phyloP scores from a whole-genome alignment of 2,329 filamentous ascomycete species.

The Xylaria hypoxylon region DNA sequence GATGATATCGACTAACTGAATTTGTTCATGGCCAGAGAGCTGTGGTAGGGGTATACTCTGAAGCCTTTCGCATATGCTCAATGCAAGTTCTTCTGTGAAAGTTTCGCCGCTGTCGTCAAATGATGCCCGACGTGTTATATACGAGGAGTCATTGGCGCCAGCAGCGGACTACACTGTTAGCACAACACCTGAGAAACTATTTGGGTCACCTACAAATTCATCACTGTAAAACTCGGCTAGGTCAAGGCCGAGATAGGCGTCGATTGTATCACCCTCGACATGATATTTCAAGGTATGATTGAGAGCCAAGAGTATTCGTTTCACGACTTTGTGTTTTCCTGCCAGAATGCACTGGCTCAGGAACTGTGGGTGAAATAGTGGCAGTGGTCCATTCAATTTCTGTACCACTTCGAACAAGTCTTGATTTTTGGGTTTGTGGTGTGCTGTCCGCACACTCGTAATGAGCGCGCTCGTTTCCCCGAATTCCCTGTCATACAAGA shows the following conservation, averaged over 20 bases:
- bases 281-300: conserved; percentile 84
- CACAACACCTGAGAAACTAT: not conserved
- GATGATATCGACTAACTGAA: conserved; percentile 83
- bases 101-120: conserved; percentile 67
- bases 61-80: conserved; percentile 80
- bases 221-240: conserved; percentile 68
- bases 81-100: conserved; percentile 78
- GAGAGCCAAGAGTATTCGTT: conserved; percentile 77
- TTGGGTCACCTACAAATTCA: conserved; percentile 49
- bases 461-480: conserved; percentile 71
- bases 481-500: conserved; percentile 83
- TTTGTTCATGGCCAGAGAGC: conserved; percentile 86
- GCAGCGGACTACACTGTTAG: conserved; percentile 41
- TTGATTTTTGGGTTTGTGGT: conserved; percentile 63
- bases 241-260: conserved; percentile 78
- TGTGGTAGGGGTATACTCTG: conserved; percentile 79
- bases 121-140: conserved; percentile 54
- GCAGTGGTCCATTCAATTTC: conserved; percentile 85
- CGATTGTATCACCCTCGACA: conserved; percentile 81
- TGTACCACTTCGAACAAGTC: conserved; percentile 86
- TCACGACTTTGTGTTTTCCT: conserved; percentile 79
- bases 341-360: conserved; percentile 86
- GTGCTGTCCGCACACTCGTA: conserved; percentile 61
- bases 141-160: conserved; percentile 50
- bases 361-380: conserved; percentile 92